These are phyloP conservation scores for Thelephora aurantiotincta DNA, from an alignment of 768 basidiomycete genomes.

Conservation along the genomic window DNA sequence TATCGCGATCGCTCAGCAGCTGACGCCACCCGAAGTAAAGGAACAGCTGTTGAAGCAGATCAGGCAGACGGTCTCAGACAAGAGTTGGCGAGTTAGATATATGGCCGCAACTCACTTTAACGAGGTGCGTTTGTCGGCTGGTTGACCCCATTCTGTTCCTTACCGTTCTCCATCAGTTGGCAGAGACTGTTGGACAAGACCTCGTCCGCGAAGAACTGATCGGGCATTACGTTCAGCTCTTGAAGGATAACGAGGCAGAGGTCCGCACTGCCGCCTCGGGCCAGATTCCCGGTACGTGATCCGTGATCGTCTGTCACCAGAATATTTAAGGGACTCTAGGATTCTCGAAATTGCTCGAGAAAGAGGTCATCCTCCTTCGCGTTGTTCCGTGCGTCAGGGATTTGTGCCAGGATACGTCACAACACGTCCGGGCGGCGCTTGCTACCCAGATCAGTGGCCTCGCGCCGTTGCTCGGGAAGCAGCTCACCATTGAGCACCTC, in stretches of 20 bases:
- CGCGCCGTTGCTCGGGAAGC: conserved; percentile 85
- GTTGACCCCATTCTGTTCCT: background rate
- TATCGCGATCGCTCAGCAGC: conserved; percentile 78
- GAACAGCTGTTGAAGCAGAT: conserved; percentile 82
- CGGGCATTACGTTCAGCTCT: conserved; percentile 78
- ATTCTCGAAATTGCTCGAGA: conserved; percentile 86
- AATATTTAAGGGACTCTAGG: conserved; percentile 32
- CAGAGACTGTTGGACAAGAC: conserved; percentile 79
- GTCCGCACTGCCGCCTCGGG: conserved; percentile 92
- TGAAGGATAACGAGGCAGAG: conserved; percentile 98
- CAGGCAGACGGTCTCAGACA: conserved; percentile 79
- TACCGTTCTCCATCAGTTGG: conserved; percentile 38
- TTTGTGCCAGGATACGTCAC: conserved; percentile 83
- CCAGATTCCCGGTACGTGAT: conserved; percentile 77
- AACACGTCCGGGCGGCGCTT: conserved; percentile 93
- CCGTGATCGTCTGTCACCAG: conserved; percentile 1
- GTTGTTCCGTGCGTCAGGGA: conserved; percentile 93
- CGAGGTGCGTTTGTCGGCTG: conserved; percentile 36
- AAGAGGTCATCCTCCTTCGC: conserved; percentile 84
- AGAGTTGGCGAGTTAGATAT: conserved; percentile 97
- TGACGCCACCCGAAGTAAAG: conserved; percentile 81
- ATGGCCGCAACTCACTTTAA: conserved; percentile 99
- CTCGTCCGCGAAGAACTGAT: conserved; percentile 91
- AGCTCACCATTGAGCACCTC: conserved; percentile 92
- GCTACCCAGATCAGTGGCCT: conserved; percentile 94